Conservation (phyloP, 805 yeast species). For the Candida verbasci region DNA sequence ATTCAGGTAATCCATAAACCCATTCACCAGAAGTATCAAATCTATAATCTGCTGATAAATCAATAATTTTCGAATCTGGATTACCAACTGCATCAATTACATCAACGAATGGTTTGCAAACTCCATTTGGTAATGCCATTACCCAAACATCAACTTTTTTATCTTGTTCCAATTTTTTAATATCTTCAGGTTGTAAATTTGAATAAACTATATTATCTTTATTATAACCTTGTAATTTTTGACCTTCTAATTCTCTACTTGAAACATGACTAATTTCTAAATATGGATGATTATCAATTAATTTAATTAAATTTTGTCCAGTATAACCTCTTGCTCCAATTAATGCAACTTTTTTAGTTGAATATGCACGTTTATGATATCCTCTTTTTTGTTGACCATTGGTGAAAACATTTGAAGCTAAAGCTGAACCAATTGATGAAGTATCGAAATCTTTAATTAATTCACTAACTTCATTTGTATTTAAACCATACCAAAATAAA, state of each 20-base stretch:
- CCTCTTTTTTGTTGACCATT: slow-evolving; percentile 48
- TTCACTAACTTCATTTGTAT: slow-evolving; percentile 56
- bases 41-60: slow-evolving; percentile 92
- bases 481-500: slow-evolving; percentile 92
- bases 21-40: slow-evolving; percentile 86
- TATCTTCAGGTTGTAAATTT: slow-evolving; percentile 84
- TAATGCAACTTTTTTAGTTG: slow-evolving; percentile 73
- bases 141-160: slow-evolving; percentile 94
- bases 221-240: slow-evolving; percentile 80
- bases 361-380: slow-evolving; percentile 38
- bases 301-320: slow-evolving; percentile 85
- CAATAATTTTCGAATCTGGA: slow-evolving; percentile 79
- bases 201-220: slow-evolving; percentile 77
- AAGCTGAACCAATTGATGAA: slow-evolving; percentile 30
- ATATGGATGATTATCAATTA: slow-evolving; percentile 84
- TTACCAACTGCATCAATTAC: slow-evolving; percentile 64
- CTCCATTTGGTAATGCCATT: slow-evolving; percentile 98
- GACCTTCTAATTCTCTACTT: slow-evolving; percentile 90
- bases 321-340: slow-evolving; percentile 99
- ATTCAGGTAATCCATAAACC: slow-evolving; percentile 95
- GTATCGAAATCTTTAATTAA: slow-evolving; percentile 52
- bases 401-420: slow-evolving; percentile 45
- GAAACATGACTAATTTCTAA: slow-evolving; percentile 90
- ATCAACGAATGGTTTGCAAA: slow-evolving; percentile 82
- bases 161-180: slow-evolving; percentile 67